Percentiles rank a stretch among this genome's conserved stretches.
These are phyloP conservation scores for Chernovozyma sophiae-reginae DNA, from an alignment of 1,139 yeast genomes.

Conservation along the genomic window DNA sequence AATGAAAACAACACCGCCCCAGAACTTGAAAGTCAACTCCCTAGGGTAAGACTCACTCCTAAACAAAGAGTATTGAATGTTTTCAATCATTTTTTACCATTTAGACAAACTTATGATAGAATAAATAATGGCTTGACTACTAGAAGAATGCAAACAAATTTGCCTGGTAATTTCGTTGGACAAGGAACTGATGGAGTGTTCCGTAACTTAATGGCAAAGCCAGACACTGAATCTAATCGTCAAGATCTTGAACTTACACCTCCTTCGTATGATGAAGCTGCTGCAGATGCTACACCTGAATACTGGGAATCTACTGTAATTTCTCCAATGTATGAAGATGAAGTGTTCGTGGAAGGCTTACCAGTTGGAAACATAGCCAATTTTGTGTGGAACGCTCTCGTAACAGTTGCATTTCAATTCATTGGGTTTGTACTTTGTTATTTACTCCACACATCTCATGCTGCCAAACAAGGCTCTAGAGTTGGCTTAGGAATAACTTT, in stretches of 20 bases:
- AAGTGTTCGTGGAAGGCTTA: conserved; percentile 88
- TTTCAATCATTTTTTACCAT: conserved; percentile 32
- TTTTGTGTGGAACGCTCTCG: conserved; percentile 85
- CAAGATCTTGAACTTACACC: conserved; percentile 51
- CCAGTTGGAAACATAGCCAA: conserved; percentile 94
- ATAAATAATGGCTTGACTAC: conserved; percentile 41
- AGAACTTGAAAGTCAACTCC: conserved; percentile 19
- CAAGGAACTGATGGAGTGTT: conserved; percentile 86
- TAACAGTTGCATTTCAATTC: conserved; percentile 86
- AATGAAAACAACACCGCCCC: background rate
- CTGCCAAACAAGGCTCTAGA: conserved; percentile 93
- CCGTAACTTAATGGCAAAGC: conserved; percentile 84
- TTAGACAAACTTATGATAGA: conserved; percentile 43
- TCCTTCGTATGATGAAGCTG: conserved; percentile 95
- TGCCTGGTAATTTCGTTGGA: conserved; percentile 46
- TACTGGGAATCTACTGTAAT: conserved; percentile 93
- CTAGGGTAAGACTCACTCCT: conserved; percentile 18
- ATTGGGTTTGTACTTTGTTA: conserved; percentile 91
- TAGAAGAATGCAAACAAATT: conserved; percentile 43
- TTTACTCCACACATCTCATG: conserved; percentile 90
- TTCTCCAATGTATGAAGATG: conserved; percentile 81
- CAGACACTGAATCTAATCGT: conserved; percentile 48
- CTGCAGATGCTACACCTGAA: conserved; percentile 92
- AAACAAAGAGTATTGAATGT: conserved; percentile 31
- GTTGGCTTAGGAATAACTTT: conserved; percentile 89